Base-by-base conservation (phyloP, 108 stramenopile genomes). In the Mediolabrus comicus region DNA sequence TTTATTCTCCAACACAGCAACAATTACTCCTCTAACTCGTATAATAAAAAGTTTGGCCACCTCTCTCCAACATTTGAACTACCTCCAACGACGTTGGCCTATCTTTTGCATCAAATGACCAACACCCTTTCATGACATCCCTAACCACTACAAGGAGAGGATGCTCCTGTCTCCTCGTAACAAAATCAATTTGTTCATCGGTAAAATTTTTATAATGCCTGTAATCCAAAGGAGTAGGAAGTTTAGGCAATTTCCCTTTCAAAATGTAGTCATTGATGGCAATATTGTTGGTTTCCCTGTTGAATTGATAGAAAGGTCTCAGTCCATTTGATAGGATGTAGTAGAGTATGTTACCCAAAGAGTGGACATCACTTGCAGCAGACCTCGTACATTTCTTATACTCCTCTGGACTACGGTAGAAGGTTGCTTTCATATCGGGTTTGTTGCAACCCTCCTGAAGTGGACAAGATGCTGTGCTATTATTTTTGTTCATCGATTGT, bases 11-110 rank as follows among this genome's bases (percentile, higher is more conserved):
- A n/a, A n/a, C n/a, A n/a, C n/a, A n/a, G n/a, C n/a, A n/a, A n/a
- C n/a, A n/a, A n/a, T n/a, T n/a, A n/a, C n/a, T n/a, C n/a, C n/a
- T n/a, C n/a, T n/a, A n/a, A n/a, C n/a, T n/a, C n/a, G n/a, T n/a
- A n/a, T n/a, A n/a, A n/a, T n/a, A n/a, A n/a, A n/a, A n/a, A n/a
- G n/a, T n/a, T n/a, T n/a, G n/a, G n/a, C n/a, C n/a, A n/a, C n/a
- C n/a, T n/a, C n/a, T n/a, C 28, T 62, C 62, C 24, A 62, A n/a
- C 38, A 62, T 62, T 28, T 46, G 41, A 1, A 62, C 62, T 17
- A 62, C 62, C 28, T 62, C 62, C 25, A 62, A 17, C 4, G 62
- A 62, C 16, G 34, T 29, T 0, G 62, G 62, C 4, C 62, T 33
- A 17, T 62, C 26, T 13, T 43, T 17, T 41, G 41, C 26, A 0